Conservation (phyloP, 2,329 filamentous ascomycete genomes). For the Xylaria sp. region DNA sequence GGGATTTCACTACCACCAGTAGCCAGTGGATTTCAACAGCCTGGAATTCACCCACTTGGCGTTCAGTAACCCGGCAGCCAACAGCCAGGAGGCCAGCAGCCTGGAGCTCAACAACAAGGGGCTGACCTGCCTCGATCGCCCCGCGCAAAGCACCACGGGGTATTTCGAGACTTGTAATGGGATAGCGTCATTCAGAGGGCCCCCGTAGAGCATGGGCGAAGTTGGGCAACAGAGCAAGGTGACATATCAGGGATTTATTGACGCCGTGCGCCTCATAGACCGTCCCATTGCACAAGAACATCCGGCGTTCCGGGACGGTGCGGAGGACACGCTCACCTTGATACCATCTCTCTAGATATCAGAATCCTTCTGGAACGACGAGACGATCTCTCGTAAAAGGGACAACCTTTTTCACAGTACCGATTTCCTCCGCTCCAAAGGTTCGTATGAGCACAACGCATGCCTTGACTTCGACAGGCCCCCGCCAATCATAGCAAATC, state of each 20-base stretch:
- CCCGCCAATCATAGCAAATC: neutral
- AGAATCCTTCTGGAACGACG: constrained; percentile 21
- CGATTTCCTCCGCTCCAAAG: neutral
- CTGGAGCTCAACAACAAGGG: neutral
- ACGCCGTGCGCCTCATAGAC: too few relatives aligned
- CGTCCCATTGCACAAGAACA: neutral
- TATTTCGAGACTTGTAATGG: neutral
- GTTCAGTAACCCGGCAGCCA: neutral
- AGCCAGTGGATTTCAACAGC: neutral
- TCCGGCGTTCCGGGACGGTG: neutral
- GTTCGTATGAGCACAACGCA: neutral
- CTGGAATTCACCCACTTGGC: neutral
- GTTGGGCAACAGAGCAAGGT: too few relatives aligned
- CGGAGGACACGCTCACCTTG: neutral
- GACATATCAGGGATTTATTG: too few relatives aligned
- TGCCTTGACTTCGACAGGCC: neutral
- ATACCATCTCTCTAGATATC: constrained; percentile 11
- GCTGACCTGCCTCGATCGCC: constrained; percentile 23
- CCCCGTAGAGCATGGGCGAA: constrained; percentile 15
- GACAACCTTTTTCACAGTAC: constrained; percentile 21
- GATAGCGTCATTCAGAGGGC: neutral
- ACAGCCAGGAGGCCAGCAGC: too few relatives aligned
- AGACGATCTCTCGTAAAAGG: constrained; percentile 19
- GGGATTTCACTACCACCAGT: neutral
- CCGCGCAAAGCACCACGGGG: constrained; percentile 31